A percentile compares a stretch with the other conserved stretches of the same genome.
These are phyloP conservation scores for Lipomyces yamanashiensis DNA, from an alignment of 805 yeast genomes.

Conservation along the genomic window DNA sequence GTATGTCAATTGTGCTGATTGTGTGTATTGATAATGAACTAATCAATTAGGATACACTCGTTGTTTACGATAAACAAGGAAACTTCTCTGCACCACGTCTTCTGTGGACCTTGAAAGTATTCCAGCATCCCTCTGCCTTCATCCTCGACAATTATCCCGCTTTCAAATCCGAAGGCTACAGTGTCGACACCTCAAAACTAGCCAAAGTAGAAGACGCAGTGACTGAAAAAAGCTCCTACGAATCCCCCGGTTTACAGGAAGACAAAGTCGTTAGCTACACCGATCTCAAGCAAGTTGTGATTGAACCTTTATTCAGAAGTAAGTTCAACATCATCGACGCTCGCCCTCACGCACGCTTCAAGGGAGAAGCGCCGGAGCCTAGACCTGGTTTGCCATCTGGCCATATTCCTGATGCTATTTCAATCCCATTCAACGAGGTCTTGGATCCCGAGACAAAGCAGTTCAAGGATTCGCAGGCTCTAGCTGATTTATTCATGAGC, in stretches of 20 bases:
- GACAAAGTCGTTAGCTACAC: slow-evolving; percentile 69
- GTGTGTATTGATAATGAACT: not conserved
- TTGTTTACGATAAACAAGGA: slow-evolving; percentile 84
- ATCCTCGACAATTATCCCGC: slow-evolving; percentile 70
- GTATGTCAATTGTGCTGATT: slow-evolving; percentile 8
- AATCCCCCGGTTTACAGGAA: slow-evolving; percentile 45
- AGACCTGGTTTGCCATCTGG: slow-evolving; percentile 88
- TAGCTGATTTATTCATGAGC: slow-evolving; percentile 54
- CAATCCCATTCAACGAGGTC: slow-evolving; percentile 73
- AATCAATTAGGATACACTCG: slow-evolving; percentile 56
- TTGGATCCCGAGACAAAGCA: slow-evolving; percentile 53
- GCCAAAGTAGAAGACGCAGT: slow-evolving; percentile 18
- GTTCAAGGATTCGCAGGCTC: slow-evolving; percentile 55
- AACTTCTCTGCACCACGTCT: slow-evolving; percentile 89
- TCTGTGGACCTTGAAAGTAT: slow-evolving; percentile 84
- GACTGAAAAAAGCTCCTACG: slow-evolving; percentile 36
- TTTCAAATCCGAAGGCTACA: slow-evolving; percentile 55
- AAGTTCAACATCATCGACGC: slow-evolving; percentile 70
- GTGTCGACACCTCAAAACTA: slow-evolving; percentile 48
- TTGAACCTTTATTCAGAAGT: slow-evolving; percentile 29
- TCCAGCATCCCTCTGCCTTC: slow-evolving; percentile 73
- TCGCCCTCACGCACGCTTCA: slow-evolving; percentile 71
- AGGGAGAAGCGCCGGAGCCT: slow-evolving; percentile 85
- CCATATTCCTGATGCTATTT: slow-evolving; percentile 80
- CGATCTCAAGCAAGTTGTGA: slow-evolving; percentile 63